phyloP scores from a whole-genome alignment of 306 rosid species.

The Cucurbita argyrosperma region DNA sequence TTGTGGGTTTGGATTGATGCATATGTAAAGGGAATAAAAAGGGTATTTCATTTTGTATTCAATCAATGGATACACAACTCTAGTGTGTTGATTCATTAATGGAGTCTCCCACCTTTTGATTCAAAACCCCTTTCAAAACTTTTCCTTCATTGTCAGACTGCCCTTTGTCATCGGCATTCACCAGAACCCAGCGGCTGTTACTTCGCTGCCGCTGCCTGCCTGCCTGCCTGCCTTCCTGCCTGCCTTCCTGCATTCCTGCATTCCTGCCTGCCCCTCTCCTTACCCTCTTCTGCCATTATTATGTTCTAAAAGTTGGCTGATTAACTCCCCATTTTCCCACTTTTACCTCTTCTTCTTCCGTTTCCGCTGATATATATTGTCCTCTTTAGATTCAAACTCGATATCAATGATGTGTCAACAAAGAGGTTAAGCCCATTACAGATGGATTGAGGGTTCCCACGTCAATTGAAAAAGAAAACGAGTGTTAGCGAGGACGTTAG shows the following conservation, averaged over 20 bases:
- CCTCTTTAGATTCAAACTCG: no score
- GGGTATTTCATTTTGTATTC: background rate
- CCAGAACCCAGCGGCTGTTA: background rate
- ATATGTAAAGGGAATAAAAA: background rate
- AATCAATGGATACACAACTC: background rate
- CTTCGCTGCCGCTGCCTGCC: background rate
- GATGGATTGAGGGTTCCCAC: no score
- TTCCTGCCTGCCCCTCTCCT: background rate
- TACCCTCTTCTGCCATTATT: background rate
- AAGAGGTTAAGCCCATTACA: no score
- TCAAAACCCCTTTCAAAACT: background rate
- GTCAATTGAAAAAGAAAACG: no score
- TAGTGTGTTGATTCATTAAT: background rate
- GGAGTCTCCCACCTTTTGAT: background rate
- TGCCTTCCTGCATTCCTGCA: background rate
- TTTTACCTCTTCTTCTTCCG: no score
- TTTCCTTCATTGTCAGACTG: background rate
- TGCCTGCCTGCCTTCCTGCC: background rate
- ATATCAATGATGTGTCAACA: no score
- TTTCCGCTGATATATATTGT: no score
- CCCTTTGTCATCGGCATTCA: background rate
- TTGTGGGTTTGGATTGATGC: background rate
- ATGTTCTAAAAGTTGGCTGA: background rate
- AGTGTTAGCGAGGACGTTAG: no score
- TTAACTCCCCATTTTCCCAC: background rate